Evolutionary conservation across 345 rosid species (phyloP).

Genomic region (Euphorbia peplus): DNA sequence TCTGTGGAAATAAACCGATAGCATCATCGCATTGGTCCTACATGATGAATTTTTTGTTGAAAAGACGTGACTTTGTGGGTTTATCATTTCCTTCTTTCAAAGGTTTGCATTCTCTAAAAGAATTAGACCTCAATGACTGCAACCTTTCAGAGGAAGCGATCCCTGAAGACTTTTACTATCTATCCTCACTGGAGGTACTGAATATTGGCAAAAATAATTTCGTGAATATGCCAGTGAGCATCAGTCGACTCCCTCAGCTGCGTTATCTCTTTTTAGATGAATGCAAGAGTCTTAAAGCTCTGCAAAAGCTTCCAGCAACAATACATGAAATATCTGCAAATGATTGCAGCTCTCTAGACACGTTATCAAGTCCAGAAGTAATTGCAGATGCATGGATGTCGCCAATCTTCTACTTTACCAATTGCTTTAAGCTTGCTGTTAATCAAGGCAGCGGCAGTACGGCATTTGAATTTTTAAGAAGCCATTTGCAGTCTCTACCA

Average conservation of each 20-base stretch:
- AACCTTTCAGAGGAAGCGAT: slow-evolving; percentile 5
- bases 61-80: not conserved
- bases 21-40: not conserved
- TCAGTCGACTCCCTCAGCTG: slow-evolving; percentile 13
- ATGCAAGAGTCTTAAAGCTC: slow-evolving; percentile 9
- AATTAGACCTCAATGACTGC: slow-evolving; percentile 1
- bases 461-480: not conserved
- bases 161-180: slow-evolving; percentile 1
- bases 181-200: not conserved
- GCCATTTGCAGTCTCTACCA: slow-evolving; percentile 1
- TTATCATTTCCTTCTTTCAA: slow-evolving; percentile 11
- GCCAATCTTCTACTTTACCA: slow-evolving; percentile 3
- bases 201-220: slow-evolving; percentile 7
- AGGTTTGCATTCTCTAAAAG: slow-evolving; percentile 6
- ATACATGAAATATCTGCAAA: slow-evolving; percentile 7
- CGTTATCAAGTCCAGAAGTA: not conserved
- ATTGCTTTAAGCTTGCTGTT: slow-evolving; percentile 12
- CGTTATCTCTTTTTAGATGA: not conserved
- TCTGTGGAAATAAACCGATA: slow-evolving; percentile 1
- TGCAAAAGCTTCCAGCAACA: slow-evolving; percentile 5
- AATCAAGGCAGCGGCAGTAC: not conserved
- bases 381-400: not conserved
- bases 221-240: slow-evolving; percentile 1
- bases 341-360: slow-evolving; percentile 7
- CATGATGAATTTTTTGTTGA: not conserved